Base-by-base conservation (phyloP, 129 eudicot genomes). In the Helichrysum umbraculigerum region DNA sequence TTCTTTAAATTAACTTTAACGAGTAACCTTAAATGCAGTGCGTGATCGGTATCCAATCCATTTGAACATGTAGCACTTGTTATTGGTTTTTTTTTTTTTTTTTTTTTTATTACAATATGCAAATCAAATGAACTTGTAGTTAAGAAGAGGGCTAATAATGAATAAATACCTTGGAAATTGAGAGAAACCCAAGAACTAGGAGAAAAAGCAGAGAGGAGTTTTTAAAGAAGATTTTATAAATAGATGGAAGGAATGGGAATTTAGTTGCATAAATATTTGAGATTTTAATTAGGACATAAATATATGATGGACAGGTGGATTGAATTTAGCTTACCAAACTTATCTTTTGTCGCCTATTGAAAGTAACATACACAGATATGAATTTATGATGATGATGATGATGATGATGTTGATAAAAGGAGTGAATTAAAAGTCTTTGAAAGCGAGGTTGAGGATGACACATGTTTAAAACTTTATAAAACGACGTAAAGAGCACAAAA, bases 321-420 rank as follows among this genome's bases (percentile, higher is more conserved):
- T 81, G 17, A 44, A 44, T 54, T 39, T 73, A 81, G 88, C 80
- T 82, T 70, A 77, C 92, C 88, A 80, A 82, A 78, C 77, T 54
- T 54, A 59, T 61, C 20, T 60, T 8, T 15, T 66, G 64, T 51
- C 44, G 35, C 65, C 34, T 39, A 50, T 14, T 64, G 11, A 15
- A 21, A 37, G 60, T n/a, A 67, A 35, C 59, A n/a, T n/a, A 34
- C 68, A 56, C 16, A 0, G 34, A 32, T 35, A 58, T 39, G 61
- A 17, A 17, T 14, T 10, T 51, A 15, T 16, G 58, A 16, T 51
- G 14, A 21, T 35, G 41, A 65, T n/a, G 15, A n/a, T 6, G n/a
- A n/a, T n/a, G 41, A 65, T n/a, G 15, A n/a, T 6, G 68, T 77
- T 59, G n/a, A 20, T 56, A 29, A 16, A 39, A 3, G 81, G 70